These are phyloP conservation scores for Calonectria hawksworthii DNA, from an alignment of 2,329 filamentous ascomycete genomes.

Conservation along the genomic window DNA sequence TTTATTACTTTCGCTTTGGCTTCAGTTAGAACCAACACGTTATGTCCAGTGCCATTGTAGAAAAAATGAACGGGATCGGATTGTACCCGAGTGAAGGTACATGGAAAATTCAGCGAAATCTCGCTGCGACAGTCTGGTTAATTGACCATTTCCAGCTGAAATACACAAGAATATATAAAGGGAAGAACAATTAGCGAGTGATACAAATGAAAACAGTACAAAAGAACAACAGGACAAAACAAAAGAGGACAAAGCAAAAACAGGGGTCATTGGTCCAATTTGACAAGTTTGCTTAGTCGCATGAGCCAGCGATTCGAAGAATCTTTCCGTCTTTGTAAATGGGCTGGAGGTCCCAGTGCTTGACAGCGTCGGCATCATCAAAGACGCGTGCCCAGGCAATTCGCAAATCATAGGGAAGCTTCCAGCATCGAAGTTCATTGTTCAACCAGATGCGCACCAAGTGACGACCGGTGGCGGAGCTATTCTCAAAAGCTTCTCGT, in stretches of 20 bases:
- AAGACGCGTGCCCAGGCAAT: slow-evolving; percentile 65
- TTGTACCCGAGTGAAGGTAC: background rate
- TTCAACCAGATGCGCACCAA: slow-evolving; percentile 58
- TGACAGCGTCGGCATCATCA: slow-evolving; percentile 60
- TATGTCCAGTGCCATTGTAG: background rate
- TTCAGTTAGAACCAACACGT: background rate
- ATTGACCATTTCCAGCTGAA: background rate
- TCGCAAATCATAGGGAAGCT: slow-evolving; percentile 56
- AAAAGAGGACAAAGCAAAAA: background rate
- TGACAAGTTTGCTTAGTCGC: background rate
- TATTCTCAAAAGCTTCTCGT: slow-evolving; percentile 59
- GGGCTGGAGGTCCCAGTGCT: slow-evolving; percentile 46
- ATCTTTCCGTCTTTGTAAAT: slow-evolving; percentile 7
- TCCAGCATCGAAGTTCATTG: slow-evolving; percentile 59
- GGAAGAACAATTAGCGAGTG: too few relatives aligned
- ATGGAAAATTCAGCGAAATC: background rate
- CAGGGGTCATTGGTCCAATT: background rate
- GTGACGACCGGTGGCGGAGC: slow-evolving; percentile 43
- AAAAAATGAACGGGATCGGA: background rate
- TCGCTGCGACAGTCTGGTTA: background rate
- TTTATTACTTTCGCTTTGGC: background rate
- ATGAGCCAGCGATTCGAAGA: background rate
- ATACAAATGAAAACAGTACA: background rate
- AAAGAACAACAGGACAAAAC: background rate
- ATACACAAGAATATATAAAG: background rate